Base-by-base conservation (phyloP, 1,139 yeast species). In the Fermentozyma sake region DNA sequence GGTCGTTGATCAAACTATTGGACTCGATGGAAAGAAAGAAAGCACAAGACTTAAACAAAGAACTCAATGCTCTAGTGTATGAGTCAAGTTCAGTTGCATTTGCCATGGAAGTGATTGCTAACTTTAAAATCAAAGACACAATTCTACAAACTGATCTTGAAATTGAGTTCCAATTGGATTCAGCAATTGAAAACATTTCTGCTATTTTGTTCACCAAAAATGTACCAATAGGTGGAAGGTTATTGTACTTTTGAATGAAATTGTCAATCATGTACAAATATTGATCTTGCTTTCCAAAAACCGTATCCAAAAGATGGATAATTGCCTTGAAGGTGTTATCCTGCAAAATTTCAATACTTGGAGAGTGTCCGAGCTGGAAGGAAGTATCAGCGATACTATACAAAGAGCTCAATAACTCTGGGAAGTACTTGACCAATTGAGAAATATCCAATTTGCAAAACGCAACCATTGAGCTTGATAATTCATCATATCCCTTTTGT, bases 271-370 rank as follows among this genome's bases (percentile, higher is more conserved):
- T 48, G 36, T 72, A 71, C 24, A 71, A 58, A 50, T 76, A 76
- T 42, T 76, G 82, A 34, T 76, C 79, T 46, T 77, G 79, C 48
- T 77, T 72, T 6, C 82, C 84, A 41, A 79, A 61, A n/a, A 77
- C 65, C 23, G 76, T 64, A 50, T 79, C 85, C 23, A 80, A 52
- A 33, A 78, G 56, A 39, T 76, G 79, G 22, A 78, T 69, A 24
- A 76, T 61, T 2, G 81, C 71, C 41, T 72, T 73, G 48, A 79
- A 79, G 6, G 53, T 37, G 35, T 57, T 55, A 23, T 61, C 68
- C 29, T 50, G 57, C 18, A 66, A 49, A 24, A 57, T 57, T 29
- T 61, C 68, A 38, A 51, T 45, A 28, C 57, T 49, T 9, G 60
- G 47, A 26, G 49, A 39, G 6, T 35, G 32, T 10, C 42, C 42